Base-by-base conservation (phyloP, 495 filamentous ascomycete species). In the Penicillium goetzii region DNA sequence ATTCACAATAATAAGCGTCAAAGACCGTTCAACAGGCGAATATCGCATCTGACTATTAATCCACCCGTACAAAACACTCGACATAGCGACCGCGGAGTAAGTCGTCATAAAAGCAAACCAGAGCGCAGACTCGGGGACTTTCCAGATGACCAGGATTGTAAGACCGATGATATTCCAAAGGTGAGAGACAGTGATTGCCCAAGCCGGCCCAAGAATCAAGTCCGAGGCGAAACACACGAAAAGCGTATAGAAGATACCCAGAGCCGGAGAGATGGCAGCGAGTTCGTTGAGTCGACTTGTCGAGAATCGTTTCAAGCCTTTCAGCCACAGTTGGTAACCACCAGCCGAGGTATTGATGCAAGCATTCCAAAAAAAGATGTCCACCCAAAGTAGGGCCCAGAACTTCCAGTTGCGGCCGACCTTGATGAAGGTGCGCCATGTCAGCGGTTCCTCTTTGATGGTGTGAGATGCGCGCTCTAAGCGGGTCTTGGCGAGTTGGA, bases 1-100 rank as follows among this genome's bases (percentile, higher is more conserved):
- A 61, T 85, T 88, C 72, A 85, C 80, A 25, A 77, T 69, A 15
- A 81, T 76, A 25, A 84, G 74, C 2, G 85, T 82, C 17, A 87
- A 59, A 3, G 84, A 80, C n/a, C 86, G 70, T 67, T 88, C 84
- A 64, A 84, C 80, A 25, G 81, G 81, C 76, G 86, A 68, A 80
- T 83, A 65, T 76, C 84, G 66, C 4, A 78, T 56, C 30, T 74
- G 69, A 30, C 65, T 74, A 59, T 86, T 81, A 2, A 83, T 81
- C 85, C 84, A 87, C 7, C 73, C 75, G 52, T 76, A 78, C 10
- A 78, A 63, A 3, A 76, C 70, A 50, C 70, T 73, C 5, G 75
- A 74, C 70, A 76, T 74, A 0, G 73, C 71, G 25, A 74, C 72
- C n/a, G 73, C 67, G 0, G 70, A 72, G 40, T 72, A 75, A 19